Percentiles rank a stretch among this genome's conserved stretches.
phyloP scores from a whole-genome alignment of 129 eudicot genomes.

The Flaveria brownii region DNA sequence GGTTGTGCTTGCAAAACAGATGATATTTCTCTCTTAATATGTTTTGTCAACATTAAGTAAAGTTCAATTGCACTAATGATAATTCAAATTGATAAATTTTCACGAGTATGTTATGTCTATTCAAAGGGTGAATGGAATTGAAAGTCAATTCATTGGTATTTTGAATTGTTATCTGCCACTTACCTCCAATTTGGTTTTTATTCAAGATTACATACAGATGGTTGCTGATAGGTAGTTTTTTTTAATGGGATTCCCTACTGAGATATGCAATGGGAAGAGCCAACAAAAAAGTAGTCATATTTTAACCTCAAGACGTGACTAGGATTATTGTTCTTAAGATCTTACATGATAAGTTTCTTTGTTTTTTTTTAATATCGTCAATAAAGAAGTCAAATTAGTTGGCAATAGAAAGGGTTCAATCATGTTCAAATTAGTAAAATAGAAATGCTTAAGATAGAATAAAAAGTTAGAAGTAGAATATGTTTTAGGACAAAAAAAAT shows the following conservation, averaged over 20 bases:
- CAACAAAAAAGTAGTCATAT: neutral
- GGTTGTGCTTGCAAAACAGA: neutral
- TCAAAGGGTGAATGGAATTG: neutral
- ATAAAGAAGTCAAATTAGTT: conserved; percentile 6
- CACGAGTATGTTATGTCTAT: neutral
- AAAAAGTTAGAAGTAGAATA: neutral
- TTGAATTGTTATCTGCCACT: neutral
- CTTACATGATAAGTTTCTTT: neutral
- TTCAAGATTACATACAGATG: neutral
- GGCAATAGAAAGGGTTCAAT: neutral
- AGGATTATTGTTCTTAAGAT: neutral
- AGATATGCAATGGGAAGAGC: conserved; percentile 5
- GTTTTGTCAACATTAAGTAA: conserved; percentile 14
- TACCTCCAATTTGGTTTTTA: conserved; percentile 9
- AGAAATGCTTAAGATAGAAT: neutral
- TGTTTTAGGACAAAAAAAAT: neutral
- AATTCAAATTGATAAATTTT: neutral
- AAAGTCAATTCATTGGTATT: conserved; percentile 3
- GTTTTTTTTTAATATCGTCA: neutral
- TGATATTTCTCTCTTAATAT: neutral
- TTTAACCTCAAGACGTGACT: neutral
- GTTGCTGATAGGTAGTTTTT: conserved; percentile 11
- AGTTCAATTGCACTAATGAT: conserved; percentile 9
- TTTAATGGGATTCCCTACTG: neutral
- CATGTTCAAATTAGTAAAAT: neutral